Conservation (phyloP, 495 filamentous ascomycete species). For the Aspergillus cavernicola region DNA sequence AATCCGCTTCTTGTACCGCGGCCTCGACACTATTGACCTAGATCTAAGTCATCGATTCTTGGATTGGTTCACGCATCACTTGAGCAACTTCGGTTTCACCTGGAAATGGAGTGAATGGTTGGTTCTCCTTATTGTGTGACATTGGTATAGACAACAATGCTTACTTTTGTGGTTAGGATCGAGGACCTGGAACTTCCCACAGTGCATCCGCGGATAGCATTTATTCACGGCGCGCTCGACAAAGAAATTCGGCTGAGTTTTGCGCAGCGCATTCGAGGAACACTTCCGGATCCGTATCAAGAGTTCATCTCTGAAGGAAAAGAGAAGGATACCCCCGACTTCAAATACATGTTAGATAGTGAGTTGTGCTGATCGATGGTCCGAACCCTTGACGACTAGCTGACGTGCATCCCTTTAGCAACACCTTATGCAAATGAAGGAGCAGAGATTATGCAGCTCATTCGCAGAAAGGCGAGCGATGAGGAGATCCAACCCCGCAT, state of each 20-base stretch:
- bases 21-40: constrained; percentile 74
- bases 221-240: constrained; percentile 85
- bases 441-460: constrained; percentile 68
- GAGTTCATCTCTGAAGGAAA: constrained; percentile 77
- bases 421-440: constrained; percentile 80
- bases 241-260: constrained; percentile 98
- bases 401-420: constrained; percentile 43
- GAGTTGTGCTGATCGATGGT: constrained; percentile 31
- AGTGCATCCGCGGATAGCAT: constrained; percentile 84
- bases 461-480: constrained; percentile 79
- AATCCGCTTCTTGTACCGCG: constrained; percentile 85
- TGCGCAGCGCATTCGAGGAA: constrained; percentile 91
- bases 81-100: constrained; percentile 98
- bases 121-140: constrained; percentile 14
- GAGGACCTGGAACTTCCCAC: constrained; percentile 76
- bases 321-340: constrained; percentile 89
- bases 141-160: background rate
- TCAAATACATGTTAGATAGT: constrained; percentile 84
- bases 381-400: background rate
- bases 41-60: constrained; percentile 85
- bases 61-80: constrained; percentile 97
- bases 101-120: constrained; percentile 99
- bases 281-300: constrained; percentile 81
- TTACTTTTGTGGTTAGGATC: constrained; percentile 45
- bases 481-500: constrained; percentile 77